A percentile compares a stretch with the other conserved stretches of the same genome.
These are phyloP conservation scores for Besnoitia besnoiti DNA, from an alignment of 169 alveolate genomes.

Conservation along the genomic window DNA sequence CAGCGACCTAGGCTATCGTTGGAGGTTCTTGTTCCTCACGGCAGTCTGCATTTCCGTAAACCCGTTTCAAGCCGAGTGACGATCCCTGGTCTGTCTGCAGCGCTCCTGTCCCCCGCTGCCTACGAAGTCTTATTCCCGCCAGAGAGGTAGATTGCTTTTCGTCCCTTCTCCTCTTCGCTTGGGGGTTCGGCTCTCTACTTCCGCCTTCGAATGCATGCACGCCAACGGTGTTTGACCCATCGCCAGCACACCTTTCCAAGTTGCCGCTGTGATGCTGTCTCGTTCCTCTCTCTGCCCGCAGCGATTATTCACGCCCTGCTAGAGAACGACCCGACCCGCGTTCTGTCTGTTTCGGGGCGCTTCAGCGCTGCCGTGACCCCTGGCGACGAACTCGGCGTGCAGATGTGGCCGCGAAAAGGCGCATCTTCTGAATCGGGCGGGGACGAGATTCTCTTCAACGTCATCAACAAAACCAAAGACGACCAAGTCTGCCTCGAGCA, in stretches of 20 bases:
- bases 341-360: constrained; percentile 18
- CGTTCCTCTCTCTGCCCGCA: background rate
- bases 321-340: constrained; percentile 23
- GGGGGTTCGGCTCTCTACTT: too few species aligned
- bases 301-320: constrained; percentile 10
- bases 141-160: too few species aligned
- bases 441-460: constrained; percentile 12
- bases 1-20: too few species aligned
- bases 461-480: background rate
- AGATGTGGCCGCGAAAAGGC: constrained; percentile 79
- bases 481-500: constrained; percentile 35
- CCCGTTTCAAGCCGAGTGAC: too few species aligned
- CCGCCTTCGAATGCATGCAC: too few species aligned
- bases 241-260: background rate
- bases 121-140: too few species aligned
- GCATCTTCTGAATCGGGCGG: background rate
- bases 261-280: background rate
- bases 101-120: too few species aligned
- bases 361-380: constrained; percentile 79
- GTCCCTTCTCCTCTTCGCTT: background rate
- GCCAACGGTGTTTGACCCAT: too few species aligned
- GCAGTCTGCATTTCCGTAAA: too few species aligned
- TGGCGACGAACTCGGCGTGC: constrained; percentile 82
- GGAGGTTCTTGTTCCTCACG: too few species aligned
- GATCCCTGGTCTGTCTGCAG: too few species aligned